Evolutionary conservation across 1,284 basidiomycete species (phyloP), one percentile per base, ranked within the genome.

Genomic region (Ceratobasidium sp.): DNA sequence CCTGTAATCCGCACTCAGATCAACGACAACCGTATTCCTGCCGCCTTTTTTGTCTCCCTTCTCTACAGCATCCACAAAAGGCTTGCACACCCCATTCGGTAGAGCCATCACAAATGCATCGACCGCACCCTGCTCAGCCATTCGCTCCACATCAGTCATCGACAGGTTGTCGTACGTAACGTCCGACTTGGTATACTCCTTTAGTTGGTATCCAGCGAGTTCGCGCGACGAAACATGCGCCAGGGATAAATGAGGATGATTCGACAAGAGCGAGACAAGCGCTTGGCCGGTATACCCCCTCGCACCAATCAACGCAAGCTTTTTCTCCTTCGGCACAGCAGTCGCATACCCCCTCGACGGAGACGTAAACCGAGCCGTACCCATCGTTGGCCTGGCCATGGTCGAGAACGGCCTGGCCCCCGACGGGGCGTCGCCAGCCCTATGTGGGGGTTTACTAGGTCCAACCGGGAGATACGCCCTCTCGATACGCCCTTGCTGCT

Each of bases 51-150:
- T 87, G 15, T 93, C 90, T 1, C 91, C 92, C 46, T 88, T 87
- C 83, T 98, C 96, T 68, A 99, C 88, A 15, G 97, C 98, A 83
- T 98, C 96, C 23, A 99, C 96, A 83, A 98, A 99, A 0, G 97
- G 96, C 87, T 97, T 97, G 88, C 96, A 96, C 40, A 97, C 91
- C 20, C 97, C 98, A 83, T 99, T 99, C 44, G 97, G 97, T 59
- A 99, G 90, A 0, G 97, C 97, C 95, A 98, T 97, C 78, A 99
- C 91, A 96, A 96, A 98, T 12, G 95, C 96, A 83, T 98, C 96
- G 26, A 98, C 95, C 82, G 93, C 93, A 33, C 94, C 93, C 77
- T 91, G 88, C 85, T 93, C 91, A 85, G 97, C 96, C 92, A 98
- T 94, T 83, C 87, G 87, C 84, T 94, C 91, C 10, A 98, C 93